A percentile compares a stretch with the other conserved stretches of the same genome.
These are phyloP conservation scores for Irpex lacteus DNA, from an alignment of 1,284 basidiomycete species.

Conservation along the genomic window DNA sequence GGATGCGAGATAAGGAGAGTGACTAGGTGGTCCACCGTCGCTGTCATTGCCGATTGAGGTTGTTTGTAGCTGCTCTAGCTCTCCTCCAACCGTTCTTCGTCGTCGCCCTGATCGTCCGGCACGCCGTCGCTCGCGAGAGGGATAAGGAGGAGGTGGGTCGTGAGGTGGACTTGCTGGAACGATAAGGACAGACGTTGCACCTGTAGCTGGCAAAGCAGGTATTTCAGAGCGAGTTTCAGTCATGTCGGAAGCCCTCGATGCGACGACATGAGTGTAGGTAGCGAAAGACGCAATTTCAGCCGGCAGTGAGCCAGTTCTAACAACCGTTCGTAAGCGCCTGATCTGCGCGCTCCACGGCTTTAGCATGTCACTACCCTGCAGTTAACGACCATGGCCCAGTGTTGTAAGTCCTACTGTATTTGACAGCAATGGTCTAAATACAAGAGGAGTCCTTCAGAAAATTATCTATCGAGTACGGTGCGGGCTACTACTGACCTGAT, in stretches of 20 bases:
- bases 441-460: no score
- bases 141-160: slow-evolving; percentile 70
- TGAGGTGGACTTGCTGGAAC: slow-evolving; percentile 24
- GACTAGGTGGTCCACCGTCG: slow-evolving; percentile 21
- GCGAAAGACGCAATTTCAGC: background rate
- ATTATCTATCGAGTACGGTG: no score
- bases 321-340: no score
- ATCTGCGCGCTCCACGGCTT: no score
- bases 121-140: slow-evolving; percentile 45
- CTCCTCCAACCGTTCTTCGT: slow-evolving; percentile 20
- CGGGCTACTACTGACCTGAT: no score
- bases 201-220: background rate
- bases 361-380: no score
- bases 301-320: no score
- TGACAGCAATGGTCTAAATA: no score
- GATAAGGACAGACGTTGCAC: slow-evolving; percentile 11
- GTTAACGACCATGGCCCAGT: no score
- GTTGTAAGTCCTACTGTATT: no score
- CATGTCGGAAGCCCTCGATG: background rate
- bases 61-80: slow-evolving; percentile 28
- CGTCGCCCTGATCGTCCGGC: slow-evolving; percentile 28
- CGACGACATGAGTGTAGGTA: background rate
- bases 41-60: slow-evolving; percentile 35
- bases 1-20: slow-evolving; percentile 12
- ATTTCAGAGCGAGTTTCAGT: background rate